Evolutionary conservation across 345 rosid genomes (phyloP).

Genomic region (Brassica nigra): DNA sequence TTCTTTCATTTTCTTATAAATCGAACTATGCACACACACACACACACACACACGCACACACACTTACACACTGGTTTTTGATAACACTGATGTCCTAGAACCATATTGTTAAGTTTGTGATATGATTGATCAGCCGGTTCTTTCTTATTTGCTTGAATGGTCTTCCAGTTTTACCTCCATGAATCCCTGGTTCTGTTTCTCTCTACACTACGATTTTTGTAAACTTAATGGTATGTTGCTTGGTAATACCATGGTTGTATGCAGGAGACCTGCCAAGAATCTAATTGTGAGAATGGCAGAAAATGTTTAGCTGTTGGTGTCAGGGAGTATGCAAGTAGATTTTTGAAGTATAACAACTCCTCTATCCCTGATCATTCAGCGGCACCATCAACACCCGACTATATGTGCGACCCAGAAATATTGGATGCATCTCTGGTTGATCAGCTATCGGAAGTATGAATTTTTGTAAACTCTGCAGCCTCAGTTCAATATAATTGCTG

Average conservation of each 20-base stretch:
- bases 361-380: slow-evolving; percentile 57
- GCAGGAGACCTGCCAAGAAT: slow-evolving; percentile 59
- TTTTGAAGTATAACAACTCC: slow-evolving; percentile 62
- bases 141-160: slow-evolving; percentile 15
- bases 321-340: slow-evolving; percentile 78
- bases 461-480: slow-evolving; percentile 16
- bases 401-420: slow-evolving; percentile 55
- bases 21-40: neutral
- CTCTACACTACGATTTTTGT: slow-evolving; percentile 18
- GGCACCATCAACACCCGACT: slow-evolving; percentile 66
- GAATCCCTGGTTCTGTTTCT: slow-evolving; percentile 22
- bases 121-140: slow-evolving; percentile 16
- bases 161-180: slow-evolving; percentile 1
- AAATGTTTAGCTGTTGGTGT: slow-evolving; percentile 46
- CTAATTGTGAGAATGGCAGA: slow-evolving; percentile 41
- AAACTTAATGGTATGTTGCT: slow-evolving; percentile 7
- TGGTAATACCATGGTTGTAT: slow-evolving; percentile 22
- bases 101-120: slow-evolving; percentile 26
- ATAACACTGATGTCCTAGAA: slow-evolving; percentile 25
- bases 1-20: slow-evolving; percentile 15
- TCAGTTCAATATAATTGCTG: slow-evolving; percentile 14
- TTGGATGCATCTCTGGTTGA: slow-evolving; percentile 68
- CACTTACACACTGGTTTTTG: neutral
- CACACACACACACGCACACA: neutral
- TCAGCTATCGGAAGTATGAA: slow-evolving; percentile 79